These are phyloP conservation scores for Rugonectria rugulosa DNA, from an alignment of 2,329 filamentous ascomycete species.

Conservation along the genomic window DNA sequence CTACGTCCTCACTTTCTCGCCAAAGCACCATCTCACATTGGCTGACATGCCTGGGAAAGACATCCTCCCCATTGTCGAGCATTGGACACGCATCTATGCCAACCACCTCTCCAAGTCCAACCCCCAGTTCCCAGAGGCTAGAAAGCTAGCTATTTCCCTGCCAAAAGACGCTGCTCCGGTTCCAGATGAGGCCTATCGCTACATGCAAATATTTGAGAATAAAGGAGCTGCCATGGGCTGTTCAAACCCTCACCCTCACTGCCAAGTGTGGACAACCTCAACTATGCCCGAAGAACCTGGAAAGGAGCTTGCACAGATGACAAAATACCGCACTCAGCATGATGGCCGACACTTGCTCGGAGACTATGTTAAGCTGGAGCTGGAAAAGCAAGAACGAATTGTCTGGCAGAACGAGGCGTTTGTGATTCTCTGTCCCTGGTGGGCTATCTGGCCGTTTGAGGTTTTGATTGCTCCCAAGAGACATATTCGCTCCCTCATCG, in stretches of 20 bases:
- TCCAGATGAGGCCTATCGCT: slow-evolving; percentile 81
- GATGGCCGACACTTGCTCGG: slow-evolving; percentile 77
- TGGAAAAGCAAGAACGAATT: slow-evolving; percentile 81
- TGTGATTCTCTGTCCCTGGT: slow-evolving; percentile 92
- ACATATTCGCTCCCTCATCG: slow-evolving; percentile 85
- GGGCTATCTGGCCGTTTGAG: slow-evolving; percentile 98
- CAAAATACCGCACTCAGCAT: slow-evolving; percentile 78
- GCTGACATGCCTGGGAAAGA: slow-evolving; percentile 83
- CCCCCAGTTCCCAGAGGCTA: slow-evolving; percentile 59
- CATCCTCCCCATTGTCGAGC: slow-evolving; percentile 83
- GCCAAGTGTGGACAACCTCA: slow-evolving; percentile 95
- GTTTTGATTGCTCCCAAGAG: slow-evolving; percentile 86
- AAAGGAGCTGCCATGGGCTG: slow-evolving; percentile 98
- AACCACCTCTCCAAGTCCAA: slow-evolving; percentile 78
- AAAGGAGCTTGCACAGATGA: slow-evolving; percentile 79
- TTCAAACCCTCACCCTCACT: slow-evolving; percentile 97
- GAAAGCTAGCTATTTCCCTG: slow-evolving; percentile 51
- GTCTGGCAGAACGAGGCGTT: slow-evolving; percentile 90
- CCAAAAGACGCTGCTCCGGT: slow-evolving; percentile 44
- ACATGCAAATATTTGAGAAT: slow-evolving; percentile 99
- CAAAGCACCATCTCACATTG: slow-evolving; percentile 88
- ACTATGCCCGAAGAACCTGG: slow-evolving; percentile 88
- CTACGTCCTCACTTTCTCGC: slow-evolving; percentile 95
- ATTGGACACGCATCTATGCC: slow-evolving; percentile 91
- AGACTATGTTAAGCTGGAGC: slow-evolving; percentile 87